A percentile compares a stretch with the other conserved stretches of the same genome.
Conservation (phyloP, 495 filamentous ascomycete species). For the Friedmanniomyces simplex region DNA sequence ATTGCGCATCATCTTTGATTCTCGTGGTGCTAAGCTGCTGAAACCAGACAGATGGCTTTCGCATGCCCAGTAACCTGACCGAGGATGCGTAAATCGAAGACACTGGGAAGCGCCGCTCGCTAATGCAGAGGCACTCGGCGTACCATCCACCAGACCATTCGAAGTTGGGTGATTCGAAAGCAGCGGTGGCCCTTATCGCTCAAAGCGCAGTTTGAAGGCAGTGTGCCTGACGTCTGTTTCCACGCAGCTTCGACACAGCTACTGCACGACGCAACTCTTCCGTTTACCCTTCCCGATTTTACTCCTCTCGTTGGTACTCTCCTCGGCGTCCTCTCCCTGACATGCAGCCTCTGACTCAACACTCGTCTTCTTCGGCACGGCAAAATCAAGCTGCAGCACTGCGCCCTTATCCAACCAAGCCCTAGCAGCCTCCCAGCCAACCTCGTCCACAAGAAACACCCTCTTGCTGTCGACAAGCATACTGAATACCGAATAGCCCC, state of each 20-base stretch:
- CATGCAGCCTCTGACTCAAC: not conserved
- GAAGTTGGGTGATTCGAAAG: too few relatives aligned
- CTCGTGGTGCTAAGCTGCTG: too few relatives aligned
- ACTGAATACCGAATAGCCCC: not conserved
- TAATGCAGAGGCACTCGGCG: too few relatives aligned
- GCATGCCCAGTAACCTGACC: too few relatives aligned
- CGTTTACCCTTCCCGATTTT: not conserved
- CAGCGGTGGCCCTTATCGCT: too few relatives aligned
- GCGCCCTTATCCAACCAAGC: not conserved
- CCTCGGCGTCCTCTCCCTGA: not conserved
- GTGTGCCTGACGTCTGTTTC: too few relatives aligned
- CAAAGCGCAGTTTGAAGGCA: too few relatives aligned
- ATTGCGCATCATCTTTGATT: too few relatives aligned
- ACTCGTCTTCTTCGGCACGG: not conserved
- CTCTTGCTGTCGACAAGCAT: not conserved
- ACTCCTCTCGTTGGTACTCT: not conserved
- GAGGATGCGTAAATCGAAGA: too few relatives aligned
- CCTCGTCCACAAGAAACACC: not conserved
- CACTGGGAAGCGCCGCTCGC: too few relatives aligned
- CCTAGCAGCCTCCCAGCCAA: not conserved
- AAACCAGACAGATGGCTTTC: too few relatives aligned
- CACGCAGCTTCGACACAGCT: not conserved
- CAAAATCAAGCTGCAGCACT: not conserved
- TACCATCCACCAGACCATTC: too few relatives aligned
- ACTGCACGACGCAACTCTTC: not conserved